These are phyloP conservation scores for Ophiostoma novo-ulmi DNA, from an alignment of 2,329 filamentous ascomycete species.

Conservation along the genomic window DNA sequence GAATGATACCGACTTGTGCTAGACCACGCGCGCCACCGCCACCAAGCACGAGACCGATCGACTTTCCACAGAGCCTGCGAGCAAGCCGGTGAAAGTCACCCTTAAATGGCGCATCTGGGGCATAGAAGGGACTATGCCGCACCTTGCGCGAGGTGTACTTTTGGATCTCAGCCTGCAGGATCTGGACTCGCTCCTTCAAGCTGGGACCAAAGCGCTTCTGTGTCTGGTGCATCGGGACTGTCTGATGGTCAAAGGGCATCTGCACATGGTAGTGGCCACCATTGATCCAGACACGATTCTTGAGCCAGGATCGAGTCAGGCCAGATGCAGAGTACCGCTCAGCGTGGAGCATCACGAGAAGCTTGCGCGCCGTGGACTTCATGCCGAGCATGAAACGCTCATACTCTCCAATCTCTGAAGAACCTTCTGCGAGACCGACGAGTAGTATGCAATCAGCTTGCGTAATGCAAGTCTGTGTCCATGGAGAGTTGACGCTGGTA, in stretches of 20 bases:
- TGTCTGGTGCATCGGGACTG: constrained; percentile 69
- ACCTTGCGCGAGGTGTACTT: constrained; percentile 94
- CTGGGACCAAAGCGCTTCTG: constrained; percentile 76
- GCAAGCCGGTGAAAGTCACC: constrained; percentile 94
- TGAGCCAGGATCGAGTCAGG: constrained; percentile 80
- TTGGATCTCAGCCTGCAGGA: constrained; percentile 92
- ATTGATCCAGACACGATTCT: constrained; percentile 95
- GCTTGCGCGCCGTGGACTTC: constrained; percentile 93
- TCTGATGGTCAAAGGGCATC: constrained; percentile 76
- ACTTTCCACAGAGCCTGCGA: constrained; percentile 84
- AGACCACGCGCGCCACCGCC: constrained; percentile 91
- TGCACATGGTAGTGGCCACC: constrained; percentile 96
- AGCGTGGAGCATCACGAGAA: constrained; percentile 80
- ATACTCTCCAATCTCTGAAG: constrained; percentile 88
- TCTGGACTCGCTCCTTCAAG: constrained; percentile 88
- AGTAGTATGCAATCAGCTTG: constrained; percentile 95
- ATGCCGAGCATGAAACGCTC: constrained; percentile 94
- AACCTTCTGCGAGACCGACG: constrained; percentile 84
- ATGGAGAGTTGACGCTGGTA: constrained; percentile 93
- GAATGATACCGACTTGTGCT: constrained; percentile 87
- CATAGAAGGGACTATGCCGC: constrained; percentile 83
- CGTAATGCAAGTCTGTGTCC: constrained; percentile 96
- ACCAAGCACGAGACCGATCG: constrained; percentile 87
- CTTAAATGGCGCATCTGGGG: constrained; percentile 87
- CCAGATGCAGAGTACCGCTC: constrained; percentile 84